phyloP scores from a whole-genome alignment of 2,329 filamentous ascomycete species.

The Trichoderma asperellum region DNA sequence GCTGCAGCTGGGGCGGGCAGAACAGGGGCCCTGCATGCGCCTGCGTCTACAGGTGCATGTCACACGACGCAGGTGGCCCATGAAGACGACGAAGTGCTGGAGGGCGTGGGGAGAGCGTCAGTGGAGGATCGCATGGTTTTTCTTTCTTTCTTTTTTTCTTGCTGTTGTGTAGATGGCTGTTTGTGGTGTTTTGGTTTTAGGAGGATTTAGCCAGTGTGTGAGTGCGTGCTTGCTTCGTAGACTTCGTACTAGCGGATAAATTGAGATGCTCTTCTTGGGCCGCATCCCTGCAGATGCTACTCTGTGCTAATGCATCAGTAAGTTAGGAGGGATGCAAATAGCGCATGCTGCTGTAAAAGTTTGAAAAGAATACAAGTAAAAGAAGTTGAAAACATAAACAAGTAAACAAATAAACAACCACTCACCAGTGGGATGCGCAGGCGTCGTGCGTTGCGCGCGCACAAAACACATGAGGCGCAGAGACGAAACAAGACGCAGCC shows the following conservation, averaged over 20 bases:
- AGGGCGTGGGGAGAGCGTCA: neutral
- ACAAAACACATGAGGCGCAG: constrained; percentile 2
- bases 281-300: neutral
- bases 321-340: neutral
- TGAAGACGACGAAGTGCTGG: neutral
- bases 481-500: neutral
- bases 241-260: neutral
- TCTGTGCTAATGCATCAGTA: neutral
- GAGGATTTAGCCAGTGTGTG: neutral
- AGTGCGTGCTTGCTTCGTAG: neutral
- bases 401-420: neutral
- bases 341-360: neutral
- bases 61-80: constrained; percentile 11
- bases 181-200: neutral
- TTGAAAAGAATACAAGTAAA: neutral
- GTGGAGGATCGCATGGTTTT: constrained; percentile 17
- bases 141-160: neutral
- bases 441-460: neutral
- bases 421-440: neutral
- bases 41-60: constrained; percentile 8
- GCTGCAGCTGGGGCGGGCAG: constrained; percentile 1
- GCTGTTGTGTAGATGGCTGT: neutral
- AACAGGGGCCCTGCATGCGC: constrained; percentile 16
- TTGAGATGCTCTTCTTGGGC: neutral
- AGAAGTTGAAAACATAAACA: neutral